Conservation (phyloP, 2,329 filamentous ascomycete species). For the Hirsutella thompsonii region DNA sequence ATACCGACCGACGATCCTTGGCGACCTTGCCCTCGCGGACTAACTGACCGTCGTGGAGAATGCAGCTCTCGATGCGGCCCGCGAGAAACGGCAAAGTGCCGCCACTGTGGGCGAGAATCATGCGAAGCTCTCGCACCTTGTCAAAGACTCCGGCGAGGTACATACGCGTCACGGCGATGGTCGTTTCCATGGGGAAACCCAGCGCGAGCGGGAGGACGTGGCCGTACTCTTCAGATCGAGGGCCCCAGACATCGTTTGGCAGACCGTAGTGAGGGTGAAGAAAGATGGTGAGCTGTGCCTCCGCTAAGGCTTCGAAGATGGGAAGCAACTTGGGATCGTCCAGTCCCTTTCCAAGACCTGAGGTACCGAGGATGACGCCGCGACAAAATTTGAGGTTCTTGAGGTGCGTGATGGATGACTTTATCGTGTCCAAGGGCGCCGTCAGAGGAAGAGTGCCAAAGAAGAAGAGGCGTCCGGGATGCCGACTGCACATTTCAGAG, state of each 20-base stretch:
- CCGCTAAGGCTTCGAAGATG: slow-evolving; percentile 57
- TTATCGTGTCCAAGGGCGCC: slow-evolving; percentile 47
- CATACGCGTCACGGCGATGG: slow-evolving; percentile 80
- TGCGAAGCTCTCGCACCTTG: slow-evolving; percentile 50
- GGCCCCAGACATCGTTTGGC: slow-evolving; percentile 67
- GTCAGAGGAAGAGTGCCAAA: slow-evolving; percentile 75
- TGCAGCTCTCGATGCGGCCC: slow-evolving; percentile 77
- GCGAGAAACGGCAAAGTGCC: slow-evolving; percentile 83
- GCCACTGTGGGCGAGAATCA: slow-evolving; percentile 78
- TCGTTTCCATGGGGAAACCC: slow-evolving; percentile 86
- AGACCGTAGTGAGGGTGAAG: slow-evolving; percentile 88
- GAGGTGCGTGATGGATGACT: slow-evolving; percentile 52
- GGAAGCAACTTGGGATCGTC: slow-evolving; percentile 65
- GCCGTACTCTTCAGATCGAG: slow-evolving; percentile 60
- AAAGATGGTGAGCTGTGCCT: slow-evolving; percentile 57
- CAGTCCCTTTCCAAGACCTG: slow-evolving; percentile 65
- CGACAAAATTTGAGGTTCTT: slow-evolving; percentile 52
- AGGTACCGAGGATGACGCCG: slow-evolving; percentile 81
- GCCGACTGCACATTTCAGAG: slow-evolving; percentile 52
- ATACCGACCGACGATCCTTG: slow-evolving; percentile 33
- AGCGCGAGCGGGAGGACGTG: slow-evolving; percentile 78
- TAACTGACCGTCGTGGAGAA: slow-evolving; percentile 69
- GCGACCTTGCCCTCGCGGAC: slow-evolving; percentile 46
- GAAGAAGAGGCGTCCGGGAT: slow-evolving; percentile 61
- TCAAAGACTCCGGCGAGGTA: slow-evolving; percentile 80